Percentiles rank a stretch among this genome's conserved stretches.
Evolutionary conservation across 305 asterid genomes (phyloP).

Genomic region (Fraxinus albicans): DNA sequence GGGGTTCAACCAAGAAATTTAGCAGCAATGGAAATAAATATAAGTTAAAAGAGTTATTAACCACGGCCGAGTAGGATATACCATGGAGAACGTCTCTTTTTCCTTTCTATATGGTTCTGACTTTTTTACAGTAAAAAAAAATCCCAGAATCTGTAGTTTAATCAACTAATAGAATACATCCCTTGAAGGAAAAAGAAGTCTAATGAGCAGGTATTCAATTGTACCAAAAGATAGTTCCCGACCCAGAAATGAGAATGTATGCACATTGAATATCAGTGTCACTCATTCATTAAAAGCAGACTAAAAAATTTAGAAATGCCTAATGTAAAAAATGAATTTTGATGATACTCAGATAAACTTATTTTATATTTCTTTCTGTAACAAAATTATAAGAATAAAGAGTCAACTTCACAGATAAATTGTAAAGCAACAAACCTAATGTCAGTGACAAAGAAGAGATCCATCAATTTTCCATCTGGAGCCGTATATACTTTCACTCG

Average conservation of each 20-base stretch:
- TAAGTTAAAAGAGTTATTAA: not conserved
- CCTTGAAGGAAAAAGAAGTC: not conserved
- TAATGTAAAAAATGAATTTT: not conserved
- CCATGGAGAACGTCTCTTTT: not conserved
- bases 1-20: not conserved
- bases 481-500: conserved; percentile 64
- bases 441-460: conserved; percentile 68
- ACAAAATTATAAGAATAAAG: not conserved
- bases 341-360: not conserved
- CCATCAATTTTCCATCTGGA: conserved; percentile 76
- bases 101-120: not conserved
- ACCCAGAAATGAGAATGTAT: not conserved
- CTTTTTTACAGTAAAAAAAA: not conserved
- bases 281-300: not conserved
- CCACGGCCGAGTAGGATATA: not conserved
- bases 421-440: conserved; percentile 40
- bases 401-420: not conserved
- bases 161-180: not conserved
- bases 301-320: not conserved
- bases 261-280: not conserved
- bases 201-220: not conserved
- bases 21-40: not conserved
- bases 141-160: not conserved
- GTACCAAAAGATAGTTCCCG: not conserved
- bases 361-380: not conserved